A percentile compares a stretch with the other conserved stretches of the same genome.
phyloP scores from a whole-genome alignment of 768 basidiomycete genomes.

The Tephrocybe sp. region DNA sequence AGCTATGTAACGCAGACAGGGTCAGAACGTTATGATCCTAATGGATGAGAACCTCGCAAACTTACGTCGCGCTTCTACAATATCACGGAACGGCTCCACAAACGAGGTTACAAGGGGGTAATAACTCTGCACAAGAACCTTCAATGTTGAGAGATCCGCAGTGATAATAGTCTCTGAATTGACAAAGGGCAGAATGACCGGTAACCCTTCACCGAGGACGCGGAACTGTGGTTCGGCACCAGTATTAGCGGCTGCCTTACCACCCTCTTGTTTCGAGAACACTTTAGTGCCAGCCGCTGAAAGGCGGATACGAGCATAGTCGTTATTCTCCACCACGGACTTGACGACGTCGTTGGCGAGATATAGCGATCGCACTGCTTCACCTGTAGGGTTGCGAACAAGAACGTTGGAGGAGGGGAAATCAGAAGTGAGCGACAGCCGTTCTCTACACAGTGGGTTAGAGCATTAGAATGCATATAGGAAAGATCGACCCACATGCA shows the following conservation, averaged over 20 bases:
- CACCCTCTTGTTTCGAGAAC: conserved; percentile 85
- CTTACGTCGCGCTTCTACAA: conserved; percentile 55
- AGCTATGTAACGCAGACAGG: conserved; percentile 34
- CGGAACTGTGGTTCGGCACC: conserved; percentile 58
- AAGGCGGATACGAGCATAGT: conserved; percentile 80
- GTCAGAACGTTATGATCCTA: not conserved
- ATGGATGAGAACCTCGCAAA: conserved; percentile 15
- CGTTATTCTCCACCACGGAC: conserved; percentile 74
- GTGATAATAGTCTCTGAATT: conserved; percentile 59
- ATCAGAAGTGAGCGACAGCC: conserved; percentile 60
- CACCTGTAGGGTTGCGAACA: conserved; percentile 79
- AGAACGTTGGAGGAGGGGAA: conserved; percentile 82
- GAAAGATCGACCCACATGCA: conserved; percentile 60
- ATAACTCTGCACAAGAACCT: conserved; percentile 68
- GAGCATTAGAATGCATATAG: not conserved
- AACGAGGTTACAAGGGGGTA: conserved; percentile 78
- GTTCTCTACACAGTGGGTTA: conserved; percentile 43
- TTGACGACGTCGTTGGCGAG: conserved; percentile 84
- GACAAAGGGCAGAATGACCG: conserved; percentile 80
- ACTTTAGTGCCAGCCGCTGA: conserved; percentile 94
- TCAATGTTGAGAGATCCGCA: conserved; percentile 55
- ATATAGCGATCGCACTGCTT: conserved; percentile 78
- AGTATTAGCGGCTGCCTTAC: conserved; percentile 35
- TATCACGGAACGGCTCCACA: conserved; percentile 51
- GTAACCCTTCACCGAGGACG: conserved; percentile 81